Evolutionary conservation across 495 filamentous ascomycete genomes (phyloP).

Genomic region (Penicillium atrosanguineum): DNA sequence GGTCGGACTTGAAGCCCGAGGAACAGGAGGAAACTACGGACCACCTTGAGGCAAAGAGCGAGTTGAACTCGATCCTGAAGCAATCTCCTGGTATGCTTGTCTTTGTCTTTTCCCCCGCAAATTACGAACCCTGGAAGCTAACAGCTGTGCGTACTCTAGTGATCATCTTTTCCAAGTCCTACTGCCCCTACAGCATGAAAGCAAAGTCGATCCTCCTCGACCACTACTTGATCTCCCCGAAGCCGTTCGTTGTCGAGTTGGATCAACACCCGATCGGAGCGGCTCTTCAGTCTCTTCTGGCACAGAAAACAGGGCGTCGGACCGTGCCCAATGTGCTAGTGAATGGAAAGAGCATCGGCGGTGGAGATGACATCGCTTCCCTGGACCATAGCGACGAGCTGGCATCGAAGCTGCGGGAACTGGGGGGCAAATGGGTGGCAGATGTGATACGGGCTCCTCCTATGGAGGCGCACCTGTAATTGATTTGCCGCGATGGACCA

Average conservation of each 20-base stretch:
- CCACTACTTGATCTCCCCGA: constrained; percentile 76
- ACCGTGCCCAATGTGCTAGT: constrained; percentile 94
- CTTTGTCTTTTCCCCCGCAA: not conserved
- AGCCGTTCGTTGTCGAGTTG: constrained; percentile 87
- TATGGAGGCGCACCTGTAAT: not conserved
- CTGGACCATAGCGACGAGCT: constrained; percentile 69
- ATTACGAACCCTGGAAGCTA: constrained; percentile 9
- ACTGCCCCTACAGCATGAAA: constrained; percentile 78
- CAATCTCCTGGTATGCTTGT: constrained; percentile 67
- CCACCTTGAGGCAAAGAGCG: constrained; percentile 44
- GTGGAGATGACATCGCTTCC: constrained; percentile 78
- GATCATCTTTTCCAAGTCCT: constrained; percentile 93
- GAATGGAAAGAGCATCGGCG: constrained; percentile 84
- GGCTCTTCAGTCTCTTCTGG: constrained; percentile 66
- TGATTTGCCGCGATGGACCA: not conserved
- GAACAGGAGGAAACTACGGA: constrained; percentile 20
- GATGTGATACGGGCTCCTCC: constrained; percentile 34
- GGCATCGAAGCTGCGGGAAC: constrained; percentile 63
- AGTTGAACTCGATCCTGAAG: constrained; percentile 75
- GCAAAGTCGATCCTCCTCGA: constrained; percentile 82
- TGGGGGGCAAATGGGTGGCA: constrained; percentile 70
- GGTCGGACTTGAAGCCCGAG: constrained; percentile 4
- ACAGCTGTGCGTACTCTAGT: constrained; percentile 47
- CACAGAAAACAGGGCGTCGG: constrained; percentile 67
- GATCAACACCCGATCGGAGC: constrained; percentile 74